Base-by-base conservation (phyloP, 2,329 filamentous ascomycete genomes). In the Fusarium beomiforme region DNA sequence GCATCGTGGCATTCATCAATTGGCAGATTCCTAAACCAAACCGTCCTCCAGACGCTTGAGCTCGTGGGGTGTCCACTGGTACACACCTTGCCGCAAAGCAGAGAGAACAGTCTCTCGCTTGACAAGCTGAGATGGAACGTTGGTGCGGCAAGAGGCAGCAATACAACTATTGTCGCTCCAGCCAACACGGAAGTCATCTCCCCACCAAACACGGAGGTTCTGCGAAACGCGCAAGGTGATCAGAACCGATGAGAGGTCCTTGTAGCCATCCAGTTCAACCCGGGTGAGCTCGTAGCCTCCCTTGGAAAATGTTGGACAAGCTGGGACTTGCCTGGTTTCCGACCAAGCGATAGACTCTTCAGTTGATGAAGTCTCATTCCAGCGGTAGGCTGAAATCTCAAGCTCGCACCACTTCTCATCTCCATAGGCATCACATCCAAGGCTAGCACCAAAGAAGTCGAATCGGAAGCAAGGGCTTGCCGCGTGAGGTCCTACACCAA, bases 121-220 rank as follows among this genome's bases (percentile, higher is more conserved):
- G 59, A 75, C 76, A 24, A 65, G 68, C 39, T 78, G 74, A 23
- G 76, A 67, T 21, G 70, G 63, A 4, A 67, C 64, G 31, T 64
- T 71, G 8, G 73, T 72, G 41, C 82, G 82, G 53, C 82, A 83
- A 43, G 69, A 70, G 10, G 79, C 78, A 44, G 82, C 81, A 26
- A 80, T 76, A 63, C 82, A 83, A 47, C 76, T 80, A 62, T 83
- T 84, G 69, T 84, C 81, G 21, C 73, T 81, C 82, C 82, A 83
- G 47, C 81, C 81, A 44, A 83, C 72, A 23, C 76, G 76, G 63
- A 83, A 76, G 61, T 83, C 81, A 56, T 83, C 82, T 29, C 76
- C 80, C 82, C 82, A 83, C 82, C 82, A 83, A 33, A 80, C 75
- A 59, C 81, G 79, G 29, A 81, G 72, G 31, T 83, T 75, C 26